A percentile compares a stretch with the other conserved stretches of the same genome.
phyloP scores from a whole-genome alignment of 2,329 filamentous ascomycete species.

The Ophiobolus disseminans region DNA sequence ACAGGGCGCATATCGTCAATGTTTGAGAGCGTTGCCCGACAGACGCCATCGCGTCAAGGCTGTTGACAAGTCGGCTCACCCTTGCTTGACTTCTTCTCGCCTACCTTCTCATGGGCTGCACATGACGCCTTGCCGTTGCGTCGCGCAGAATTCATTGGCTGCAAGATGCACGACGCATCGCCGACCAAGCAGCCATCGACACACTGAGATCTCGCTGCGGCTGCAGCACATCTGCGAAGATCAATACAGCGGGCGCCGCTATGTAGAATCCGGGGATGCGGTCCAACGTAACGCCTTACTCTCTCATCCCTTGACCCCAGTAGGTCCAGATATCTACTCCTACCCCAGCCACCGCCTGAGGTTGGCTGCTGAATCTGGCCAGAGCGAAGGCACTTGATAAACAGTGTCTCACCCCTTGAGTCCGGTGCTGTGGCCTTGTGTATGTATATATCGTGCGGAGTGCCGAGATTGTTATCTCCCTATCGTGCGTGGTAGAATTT shows the following conservation, averaged over 20 bases:
- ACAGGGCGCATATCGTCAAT: conserved; percentile 23
- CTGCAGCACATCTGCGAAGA: conserved; percentile 28
- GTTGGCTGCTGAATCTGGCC: conserved; percentile 21
- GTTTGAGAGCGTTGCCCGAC: conserved; percentile 40
- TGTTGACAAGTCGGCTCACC: conserved; percentile 41
- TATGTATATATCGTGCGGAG: conserved; percentile 42
- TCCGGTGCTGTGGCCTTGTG: conserved; percentile 33
- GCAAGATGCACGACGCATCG: conserved; percentile 18
- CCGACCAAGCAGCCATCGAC: conserved; percentile 29
- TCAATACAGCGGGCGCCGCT: conserved; percentile 30
- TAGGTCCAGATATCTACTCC: conserved; percentile 26
- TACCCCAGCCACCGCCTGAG: conserved; percentile 31
- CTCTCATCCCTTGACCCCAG: conserved; percentile 23
- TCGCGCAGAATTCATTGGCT: conserved; percentile 31
- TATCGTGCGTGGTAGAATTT: conserved; percentile 27
- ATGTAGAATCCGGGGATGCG: conserved; percentile 35
- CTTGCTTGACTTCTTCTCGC: conserved; percentile 42
- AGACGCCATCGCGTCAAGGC: conserved; percentile 32
- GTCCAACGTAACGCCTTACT: conserved; percentile 40
- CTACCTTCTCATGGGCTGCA: conserved; percentile 30
- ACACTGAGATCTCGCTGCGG: conserved; percentile 32
- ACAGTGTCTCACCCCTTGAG: conserved; percentile 44
- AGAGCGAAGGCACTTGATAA: conserved; percentile 33
- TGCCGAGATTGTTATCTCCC: conserved; percentile 36
- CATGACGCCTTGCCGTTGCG: conserved; percentile 26